phyloP scores from a whole-genome alignment of 805 yeast genomes.

The Clavispora vitiphila region DNA sequence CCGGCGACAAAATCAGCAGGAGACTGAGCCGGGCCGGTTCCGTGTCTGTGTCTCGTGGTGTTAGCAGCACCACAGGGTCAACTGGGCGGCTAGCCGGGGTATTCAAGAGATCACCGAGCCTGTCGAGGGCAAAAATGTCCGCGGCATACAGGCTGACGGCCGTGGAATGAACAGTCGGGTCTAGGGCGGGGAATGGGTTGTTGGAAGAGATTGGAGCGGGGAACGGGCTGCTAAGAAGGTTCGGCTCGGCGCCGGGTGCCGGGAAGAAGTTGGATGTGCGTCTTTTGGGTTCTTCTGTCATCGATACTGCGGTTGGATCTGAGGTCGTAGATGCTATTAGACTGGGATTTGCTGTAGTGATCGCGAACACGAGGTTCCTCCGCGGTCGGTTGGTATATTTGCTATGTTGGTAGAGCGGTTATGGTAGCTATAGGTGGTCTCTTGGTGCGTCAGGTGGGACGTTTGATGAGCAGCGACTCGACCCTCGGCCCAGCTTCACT shows the following conservation, averaged over 20 bases:
- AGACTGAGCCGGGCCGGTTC: neutral
- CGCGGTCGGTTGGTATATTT: too few species aligned
- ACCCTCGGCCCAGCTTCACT: too few species aligned
- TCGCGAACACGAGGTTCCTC: too few species aligned
- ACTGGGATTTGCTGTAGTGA: too few species aligned
- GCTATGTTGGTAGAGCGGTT: too few species aligned
- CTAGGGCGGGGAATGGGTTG: neutral
- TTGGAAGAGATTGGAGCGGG: neutral
- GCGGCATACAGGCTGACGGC: neutral
- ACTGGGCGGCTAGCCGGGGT: neutral
- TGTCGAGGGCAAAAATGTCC: neutral
- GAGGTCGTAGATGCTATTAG: too few species aligned
- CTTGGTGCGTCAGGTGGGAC: too few species aligned
- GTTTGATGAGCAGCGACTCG: too few species aligned
- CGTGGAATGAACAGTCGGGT: neutral
- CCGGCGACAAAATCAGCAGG: neutral
- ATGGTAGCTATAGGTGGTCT: too few species aligned
- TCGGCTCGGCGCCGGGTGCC: neutral
- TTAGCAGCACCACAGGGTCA: neutral
- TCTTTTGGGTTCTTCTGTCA: conserved; percentile 3
- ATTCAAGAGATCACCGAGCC: neutral
- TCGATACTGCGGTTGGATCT: neutral
- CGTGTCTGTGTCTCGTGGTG: neutral
- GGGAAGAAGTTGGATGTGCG: conserved; percentile 17
- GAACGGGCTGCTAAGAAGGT: neutral